These are phyloP conservation scores for Naganishia vaughanmartiniae DNA, from an alignment of 768 basidiomycete genomes.

Conservation along the genomic window DNA sequence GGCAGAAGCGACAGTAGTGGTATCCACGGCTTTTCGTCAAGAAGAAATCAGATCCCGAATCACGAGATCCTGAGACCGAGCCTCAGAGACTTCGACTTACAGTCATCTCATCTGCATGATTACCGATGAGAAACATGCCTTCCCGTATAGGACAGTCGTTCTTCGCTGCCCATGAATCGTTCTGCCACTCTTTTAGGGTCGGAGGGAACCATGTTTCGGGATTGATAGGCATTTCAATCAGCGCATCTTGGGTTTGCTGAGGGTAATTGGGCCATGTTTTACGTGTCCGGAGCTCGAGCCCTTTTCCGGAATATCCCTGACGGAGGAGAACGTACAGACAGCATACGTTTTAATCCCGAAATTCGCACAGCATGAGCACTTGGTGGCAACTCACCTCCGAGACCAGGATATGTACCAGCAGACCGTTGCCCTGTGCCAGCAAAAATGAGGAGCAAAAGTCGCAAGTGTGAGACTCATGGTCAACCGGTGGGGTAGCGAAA, in stretches of 20 bases:
- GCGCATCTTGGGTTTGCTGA: slow-evolving; percentile 59
- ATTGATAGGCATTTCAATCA: slow-evolving; percentile 71
- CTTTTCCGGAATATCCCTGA: slow-evolving; percentile 72
- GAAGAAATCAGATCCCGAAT: neutral
- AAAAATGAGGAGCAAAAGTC: neutral
- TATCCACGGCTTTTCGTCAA: slow-evolving; percentile 66
- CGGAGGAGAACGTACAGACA: neutral
- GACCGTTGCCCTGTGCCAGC: slow-evolving; percentile 73
- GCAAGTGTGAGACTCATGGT: neutral
- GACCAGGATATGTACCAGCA: slow-evolving; percentile 80
- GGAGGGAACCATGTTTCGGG: slow-evolving; percentile 55
- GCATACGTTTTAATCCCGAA: neutral
- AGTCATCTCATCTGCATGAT: slow-evolving; percentile 94
- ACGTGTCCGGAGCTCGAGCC: slow-evolving; percentile 81
- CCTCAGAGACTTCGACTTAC: slow-evolving; percentile 33
- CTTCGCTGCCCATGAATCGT: slow-evolving; percentile 37
- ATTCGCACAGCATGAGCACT: neutral
- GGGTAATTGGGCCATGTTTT: slow-evolving; percentile 82
- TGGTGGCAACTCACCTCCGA: slow-evolving; percentile 56
- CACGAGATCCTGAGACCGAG: neutral
- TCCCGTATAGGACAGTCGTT: slow-evolving; percentile 51
- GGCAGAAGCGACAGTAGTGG: slow-evolving; percentile 68
- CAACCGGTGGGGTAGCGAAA: neutral
- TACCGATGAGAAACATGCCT: slow-evolving; percentile 78
- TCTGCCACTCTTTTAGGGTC: slow-evolving; percentile 43